These are phyloP conservation scores for Remersonia thermophila DNA, from an alignment of 2,329 filamentous ascomycete species.

Conservation along the genomic window DNA sequence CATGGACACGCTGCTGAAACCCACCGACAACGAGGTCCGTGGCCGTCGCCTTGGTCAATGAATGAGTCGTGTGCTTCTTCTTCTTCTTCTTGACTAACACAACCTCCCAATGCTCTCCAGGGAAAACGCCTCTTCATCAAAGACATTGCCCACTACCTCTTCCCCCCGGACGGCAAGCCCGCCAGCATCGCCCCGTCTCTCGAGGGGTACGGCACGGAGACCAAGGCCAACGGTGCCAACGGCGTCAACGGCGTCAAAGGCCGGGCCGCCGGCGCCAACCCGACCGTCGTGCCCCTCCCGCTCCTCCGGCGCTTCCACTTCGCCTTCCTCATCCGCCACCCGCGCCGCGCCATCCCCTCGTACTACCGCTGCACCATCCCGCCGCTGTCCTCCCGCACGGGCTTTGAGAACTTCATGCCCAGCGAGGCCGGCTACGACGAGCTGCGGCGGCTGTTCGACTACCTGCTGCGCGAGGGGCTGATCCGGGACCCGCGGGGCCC, in stretches of 20 bases:
- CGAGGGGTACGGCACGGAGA: conserved; percentile 14
- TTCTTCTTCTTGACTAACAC: neutral
- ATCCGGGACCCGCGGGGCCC: conserved; percentile 40
- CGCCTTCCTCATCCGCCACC: conserved; percentile 92
- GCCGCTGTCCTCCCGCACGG: conserved; percentile 68
- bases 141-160: conserved; percentile 87
- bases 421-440: conserved; percentile 85
- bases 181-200: conserved; percentile 71
- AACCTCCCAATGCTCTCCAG: conserved; percentile 40
- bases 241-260: conserved; percentile 36
- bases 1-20: conserved; percentile 56
- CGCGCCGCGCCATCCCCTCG: conserved; percentile 79
- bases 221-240: conserved; percentile 19
- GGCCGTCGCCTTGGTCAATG: conserved; percentile 20
- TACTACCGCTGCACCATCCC: conserved; percentile 92
- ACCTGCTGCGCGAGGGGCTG: conserved; percentile 54
- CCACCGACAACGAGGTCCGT: conserved; percentile 58
- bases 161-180: conserved; percentile 58
- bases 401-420: conserved; percentile 77
- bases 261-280: too few species aligned
- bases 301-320: conserved; percentile 77
- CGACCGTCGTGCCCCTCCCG: conserved; percentile 67
- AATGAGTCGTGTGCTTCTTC: too few species aligned
- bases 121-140: conserved; percentile 89
- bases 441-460: conserved; percentile 78